Evolutionary conservation across 345 rosid species (phyloP), one percentile per base, ranked within the genome.

Genomic region (Linum tenue): DNA sequence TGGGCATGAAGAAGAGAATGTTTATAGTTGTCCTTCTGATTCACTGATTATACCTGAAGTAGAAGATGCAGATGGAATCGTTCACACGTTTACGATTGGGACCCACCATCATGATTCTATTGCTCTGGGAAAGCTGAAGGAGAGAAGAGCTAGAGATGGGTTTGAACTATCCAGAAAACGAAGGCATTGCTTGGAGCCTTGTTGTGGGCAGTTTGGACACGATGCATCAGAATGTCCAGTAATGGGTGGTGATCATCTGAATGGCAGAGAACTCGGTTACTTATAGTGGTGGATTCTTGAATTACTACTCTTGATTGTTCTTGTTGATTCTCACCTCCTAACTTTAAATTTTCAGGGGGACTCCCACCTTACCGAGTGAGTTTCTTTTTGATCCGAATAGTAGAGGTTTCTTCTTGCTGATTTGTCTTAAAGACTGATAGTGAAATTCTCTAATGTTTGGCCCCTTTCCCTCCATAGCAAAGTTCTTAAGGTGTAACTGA

Each of bases 121-220:
- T 1, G 40, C 59, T 58, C 48, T 75, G 38, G 84, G 76, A 62
- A 82, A 79, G 78, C 64, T 81, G 62, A 84, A 82, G 68, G 85
- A 86, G 69, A 75, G 81, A 69, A 75, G 74, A 59, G 69, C 70
- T 10, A 79, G 85, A 70, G 78, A 80, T 60, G 76, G 76, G 3
- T 38, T 63, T 6, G 85, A 86, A 59, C 56, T 71, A 3, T 64
- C 71, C 37, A 62, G 79, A 63, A 84, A 74, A 55, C 69, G 78
- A 55, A 77, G 78, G 70, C 83, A 76, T 10, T 77, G 72, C 63
- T 80, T 81, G 1, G 75, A 76, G 51, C 73, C 88, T 39, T 76
- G 80, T 63, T 81, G 76, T 60, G 79, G 79, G 60, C 83, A 75
- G 64, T 82, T 78, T 67, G 84, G 76, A 51, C 83, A 82, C 55